phyloP scores from a whole-genome alignment of 2,329 filamentous ascomycete genomes.

The Parastagonospora avenae region DNA sequence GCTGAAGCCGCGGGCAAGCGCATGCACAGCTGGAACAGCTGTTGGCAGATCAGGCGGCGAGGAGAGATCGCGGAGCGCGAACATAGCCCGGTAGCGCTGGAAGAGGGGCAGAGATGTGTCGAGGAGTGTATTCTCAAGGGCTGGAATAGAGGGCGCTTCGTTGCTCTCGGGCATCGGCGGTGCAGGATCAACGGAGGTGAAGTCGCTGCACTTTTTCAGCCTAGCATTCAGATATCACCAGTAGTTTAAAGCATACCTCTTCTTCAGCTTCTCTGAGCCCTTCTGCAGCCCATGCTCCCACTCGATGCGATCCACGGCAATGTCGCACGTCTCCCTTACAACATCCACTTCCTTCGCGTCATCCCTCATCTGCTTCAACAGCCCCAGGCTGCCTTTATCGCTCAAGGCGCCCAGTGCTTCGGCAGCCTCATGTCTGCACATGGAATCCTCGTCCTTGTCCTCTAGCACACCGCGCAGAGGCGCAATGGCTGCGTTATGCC shows the following conservation, averaged over 20 bases:
- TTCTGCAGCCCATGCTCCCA: conserved; percentile 76
- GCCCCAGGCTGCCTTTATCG: conserved; percentile 71
- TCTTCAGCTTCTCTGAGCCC: conserved; percentile 72
- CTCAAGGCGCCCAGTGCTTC: conserved; percentile 92
- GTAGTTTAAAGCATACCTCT: conserved; percentile 64
- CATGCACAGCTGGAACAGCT: conserved; percentile 82
- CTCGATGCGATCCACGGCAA: conserved; percentile 89
- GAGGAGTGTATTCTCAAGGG: conserved; percentile 77
- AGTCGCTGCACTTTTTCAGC: conserved; percentile 68
- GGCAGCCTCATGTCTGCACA: conserved; percentile 96
- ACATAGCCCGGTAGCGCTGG: conserved; percentile 96
- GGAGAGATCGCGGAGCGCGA: conserved; percentile 90
- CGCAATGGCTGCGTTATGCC: conserved; percentile 74
- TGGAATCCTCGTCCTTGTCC: conserved; percentile 82
- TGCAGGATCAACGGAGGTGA: conserved; percentile 93
- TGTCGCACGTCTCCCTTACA: conserved; percentile 94
- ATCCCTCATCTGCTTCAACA: conserved; percentile 76
- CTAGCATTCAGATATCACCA: background rate
- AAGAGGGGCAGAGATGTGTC: conserved; percentile 82
- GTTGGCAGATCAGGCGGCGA: conserved; percentile 91
- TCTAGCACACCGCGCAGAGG: conserved; percentile 75
- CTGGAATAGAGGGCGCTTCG: conserved; percentile 67
- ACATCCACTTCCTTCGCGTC: conserved; percentile 76
- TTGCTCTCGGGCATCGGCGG: conserved; percentile 79
- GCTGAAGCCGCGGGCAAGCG: conserved; percentile 81